These are phyloP conservation scores for Lactarius trivialis DNA, from an alignment of 768 basidiomycete species.

Conservation along the genomic window DNA sequence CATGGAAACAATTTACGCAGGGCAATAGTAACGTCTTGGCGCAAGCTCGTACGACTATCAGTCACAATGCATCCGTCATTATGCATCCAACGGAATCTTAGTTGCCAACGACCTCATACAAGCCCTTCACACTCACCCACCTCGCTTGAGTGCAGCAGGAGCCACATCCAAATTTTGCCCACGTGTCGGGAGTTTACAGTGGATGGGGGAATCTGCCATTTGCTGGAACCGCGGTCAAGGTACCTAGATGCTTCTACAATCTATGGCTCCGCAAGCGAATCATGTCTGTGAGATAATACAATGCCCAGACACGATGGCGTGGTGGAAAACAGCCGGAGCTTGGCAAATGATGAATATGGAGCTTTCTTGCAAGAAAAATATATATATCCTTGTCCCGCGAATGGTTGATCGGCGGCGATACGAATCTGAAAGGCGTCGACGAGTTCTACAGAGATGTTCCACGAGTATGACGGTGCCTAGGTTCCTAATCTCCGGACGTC, in stretches of 20 bases:
- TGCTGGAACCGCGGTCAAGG: background rate
- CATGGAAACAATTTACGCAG: background rate
- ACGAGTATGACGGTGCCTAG: background rate
- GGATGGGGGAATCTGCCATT: background rate
- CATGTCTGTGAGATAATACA: background rate
- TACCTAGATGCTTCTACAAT: background rate
- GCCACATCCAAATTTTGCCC: background rate
- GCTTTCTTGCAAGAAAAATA: background rate
- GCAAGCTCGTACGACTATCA: background rate
- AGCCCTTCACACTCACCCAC: background rate
- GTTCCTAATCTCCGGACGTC: background rate
- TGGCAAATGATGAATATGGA: too few species aligned
- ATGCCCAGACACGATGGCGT: background rate
- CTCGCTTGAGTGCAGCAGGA: background rate
- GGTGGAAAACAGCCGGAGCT: background rate
- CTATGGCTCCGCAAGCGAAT: background rate
- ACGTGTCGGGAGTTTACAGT: background rate
- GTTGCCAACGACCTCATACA: background rate
- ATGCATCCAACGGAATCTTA: background rate
- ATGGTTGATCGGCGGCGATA: background rate
- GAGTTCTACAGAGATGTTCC: background rate
- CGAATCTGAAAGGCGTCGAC: background rate
- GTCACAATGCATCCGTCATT: background rate
- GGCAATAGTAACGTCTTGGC: background rate
- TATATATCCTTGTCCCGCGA: background rate